Base-by-base conservation (phyloP, 352 stramenopile species). In the Halophytophthora polymorphica region DNA sequence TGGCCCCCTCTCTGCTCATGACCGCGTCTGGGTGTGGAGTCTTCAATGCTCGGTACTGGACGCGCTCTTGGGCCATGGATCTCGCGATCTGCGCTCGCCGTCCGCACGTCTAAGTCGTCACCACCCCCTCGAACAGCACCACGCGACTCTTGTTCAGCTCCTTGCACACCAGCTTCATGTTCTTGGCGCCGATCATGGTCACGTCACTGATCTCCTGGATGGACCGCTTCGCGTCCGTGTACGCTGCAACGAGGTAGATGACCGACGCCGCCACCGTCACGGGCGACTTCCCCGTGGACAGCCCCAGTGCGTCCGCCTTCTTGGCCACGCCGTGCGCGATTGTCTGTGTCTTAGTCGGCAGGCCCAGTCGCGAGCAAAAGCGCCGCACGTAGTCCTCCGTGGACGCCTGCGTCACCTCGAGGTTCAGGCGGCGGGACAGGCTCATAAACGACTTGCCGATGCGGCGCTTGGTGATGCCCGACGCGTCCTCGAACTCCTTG, bases 101-200 rank as follows among this genome's bases (percentile, higher is more conserved):
- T n/a, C n/a, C n/a, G n/a, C n/a, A n/a, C 42, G 35, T 69, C 65
- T 77, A 84, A 34, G 65, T 77, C 53, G 78, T 73, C 50, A 85
- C 45, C 43, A 90, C 73, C 45, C 80, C 80, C 64, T 87, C 81
- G 56, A 91, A 91, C 4, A 91, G 64, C 51, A 83, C 65, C 21
- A 89, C 57, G 35, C 80, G 80, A 40, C 79, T 92, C 73, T 92
- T 88, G 69, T 90, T 89, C 15, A 92, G 64, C 56, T 90, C 78
- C 73, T 92, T 92, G 77, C 78, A 90, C 43, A 92, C 82, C 41
- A 76, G 63, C 59, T 92, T 92, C 66, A 92, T 79, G 60, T 82
- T 88, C 64, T 90, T 92, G 45, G 83, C 78, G 53, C 65, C 75
- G 44, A 92, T 88, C 68, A 86, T 88, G 37, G 82, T 86, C 31